Evolutionary conservation across 75 land plant species (phyloP).

Genomic region (Gnetum montanum): DNA sequence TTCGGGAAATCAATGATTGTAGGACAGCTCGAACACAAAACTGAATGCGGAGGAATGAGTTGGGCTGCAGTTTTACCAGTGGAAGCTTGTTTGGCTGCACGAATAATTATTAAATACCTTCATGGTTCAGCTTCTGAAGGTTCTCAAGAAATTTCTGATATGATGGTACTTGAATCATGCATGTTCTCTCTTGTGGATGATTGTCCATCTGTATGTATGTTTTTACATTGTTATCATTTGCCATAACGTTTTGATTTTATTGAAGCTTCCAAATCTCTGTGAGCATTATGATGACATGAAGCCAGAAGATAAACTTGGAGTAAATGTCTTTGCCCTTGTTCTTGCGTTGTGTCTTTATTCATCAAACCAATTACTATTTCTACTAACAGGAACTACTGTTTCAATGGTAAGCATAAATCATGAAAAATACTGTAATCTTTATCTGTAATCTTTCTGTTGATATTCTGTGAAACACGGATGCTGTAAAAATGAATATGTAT

Average conservation of each 20-base stretch:
- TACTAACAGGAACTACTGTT: conserved; percentile 11
- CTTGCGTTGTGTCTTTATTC: conserved; percentile 39
- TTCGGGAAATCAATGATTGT: neutral
- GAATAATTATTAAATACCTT: conserved; percentile 33
- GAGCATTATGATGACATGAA: conserved; percentile 46
- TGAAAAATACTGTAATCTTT: neutral
- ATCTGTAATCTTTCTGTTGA: neutral
- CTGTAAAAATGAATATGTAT: too few relatives aligned
- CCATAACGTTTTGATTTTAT: conserved; percentile 6
- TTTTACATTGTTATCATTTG: too few relatives aligned
- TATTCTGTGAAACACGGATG: too few relatives aligned
- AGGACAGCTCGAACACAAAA: conserved; percentile 43
- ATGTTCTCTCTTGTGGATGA: neutral
- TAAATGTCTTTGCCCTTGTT: conserved; percentile 53
- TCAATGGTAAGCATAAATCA: conserved; percentile 26
- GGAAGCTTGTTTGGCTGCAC: conserved; percentile 65
- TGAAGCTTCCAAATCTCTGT: conserved; percentile 37
- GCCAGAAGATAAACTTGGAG: conserved; percentile 48
- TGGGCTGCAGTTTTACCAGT: conserved; percentile 80
- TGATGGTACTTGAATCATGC: conserved; percentile 29
- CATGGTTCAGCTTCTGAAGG: conserved; percentile 4
- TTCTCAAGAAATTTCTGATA: conserved; percentile 1
- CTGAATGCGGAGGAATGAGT: conserved; percentile 73
- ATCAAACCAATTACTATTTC: conserved; percentile 17
- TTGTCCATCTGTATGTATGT: neutral